These are phyloP conservation scores for Cytospora piceicola DNA, from an alignment of 2,329 filamentous ascomycete species.

Conservation along the genomic window DNA sequence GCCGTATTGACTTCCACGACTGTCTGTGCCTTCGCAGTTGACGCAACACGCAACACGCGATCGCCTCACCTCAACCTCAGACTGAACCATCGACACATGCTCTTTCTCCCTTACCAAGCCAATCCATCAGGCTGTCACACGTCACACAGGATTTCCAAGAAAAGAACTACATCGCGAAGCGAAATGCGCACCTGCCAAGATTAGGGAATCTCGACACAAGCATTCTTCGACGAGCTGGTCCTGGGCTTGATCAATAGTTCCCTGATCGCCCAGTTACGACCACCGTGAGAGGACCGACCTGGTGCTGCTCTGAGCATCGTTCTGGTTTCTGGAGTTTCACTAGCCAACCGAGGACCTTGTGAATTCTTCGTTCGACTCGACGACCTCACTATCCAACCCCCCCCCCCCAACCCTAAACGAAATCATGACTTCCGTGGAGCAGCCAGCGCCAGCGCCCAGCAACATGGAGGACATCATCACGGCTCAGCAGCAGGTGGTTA, in stretches of 20 bases:
- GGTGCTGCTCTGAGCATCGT: constrained; percentile 7
- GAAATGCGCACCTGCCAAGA: constrained; percentile 30
- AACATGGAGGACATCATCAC: constrained; percentile 36
- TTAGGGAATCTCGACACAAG: constrained; percentile 30
- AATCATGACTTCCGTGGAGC: constrained; percentile 27
- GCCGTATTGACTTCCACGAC: too few relatives aligned
- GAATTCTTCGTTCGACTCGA: not conserved
- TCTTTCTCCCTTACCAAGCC: constrained; percentile 16
- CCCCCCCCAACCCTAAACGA: not conserved
- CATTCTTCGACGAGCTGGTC: constrained; percentile 29
- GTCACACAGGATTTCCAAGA: constrained; percentile 8
- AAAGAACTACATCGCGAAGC: constrained; percentile 27
- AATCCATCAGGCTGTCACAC: not conserved
- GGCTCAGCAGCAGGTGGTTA: constrained; percentile 40
- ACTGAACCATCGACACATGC: constrained; percentile 3
- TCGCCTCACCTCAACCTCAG: not conserved
- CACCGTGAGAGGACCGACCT: constrained; percentile 24
- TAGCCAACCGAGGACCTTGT: not conserved
- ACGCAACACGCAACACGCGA: not conserved
- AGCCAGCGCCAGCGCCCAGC: constrained; percentile 15
- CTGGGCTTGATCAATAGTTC: constrained; percentile 16
- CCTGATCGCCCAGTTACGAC: constrained; percentile 18
- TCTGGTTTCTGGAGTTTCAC: constrained; percentile 9
- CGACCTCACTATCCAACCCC: too few relatives aligned
- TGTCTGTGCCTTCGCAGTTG: not conserved